phyloP scores from a whole-genome alignment of 2,329 filamentous ascomycete species.

The Talaromyces amestolkiae region DNA sequence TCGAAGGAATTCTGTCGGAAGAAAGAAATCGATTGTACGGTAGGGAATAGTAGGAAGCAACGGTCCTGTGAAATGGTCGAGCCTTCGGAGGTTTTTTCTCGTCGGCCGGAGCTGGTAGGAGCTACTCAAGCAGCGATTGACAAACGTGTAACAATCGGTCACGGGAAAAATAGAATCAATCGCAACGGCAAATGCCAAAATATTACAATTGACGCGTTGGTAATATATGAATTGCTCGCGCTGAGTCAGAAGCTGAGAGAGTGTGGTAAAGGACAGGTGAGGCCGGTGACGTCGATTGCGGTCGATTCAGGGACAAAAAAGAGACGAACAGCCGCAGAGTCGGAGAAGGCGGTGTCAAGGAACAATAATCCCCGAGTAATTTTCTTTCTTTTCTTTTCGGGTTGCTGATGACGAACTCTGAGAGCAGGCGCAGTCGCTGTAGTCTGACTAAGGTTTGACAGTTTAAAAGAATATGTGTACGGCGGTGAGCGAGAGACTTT shows the following conservation, averaged over 20 bases:
- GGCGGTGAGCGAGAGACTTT: constrained; percentile 15
- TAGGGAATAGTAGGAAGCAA: not conserved
- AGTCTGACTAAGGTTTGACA: constrained; percentile 1
- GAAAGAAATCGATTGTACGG: not conserved
- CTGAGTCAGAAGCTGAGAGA: not conserved
- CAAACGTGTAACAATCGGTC: not conserved
- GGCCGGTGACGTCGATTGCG: constrained; percentile 12
- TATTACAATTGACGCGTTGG: not conserved
- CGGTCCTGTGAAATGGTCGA: not conserved
- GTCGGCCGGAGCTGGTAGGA: constrained; percentile 1
- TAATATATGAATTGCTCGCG: not conserved
- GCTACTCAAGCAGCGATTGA: constrained; percentile 9
- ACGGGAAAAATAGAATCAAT: not conserved
- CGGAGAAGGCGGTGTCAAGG: not conserved
- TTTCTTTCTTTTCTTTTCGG: not conserved
- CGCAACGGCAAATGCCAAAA: not conserved
- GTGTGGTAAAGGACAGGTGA: not conserved
- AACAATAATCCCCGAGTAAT: not conserved
- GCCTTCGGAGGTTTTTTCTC: not conserved
- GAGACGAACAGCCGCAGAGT: not conserved
- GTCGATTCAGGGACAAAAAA: constrained; percentile 6
- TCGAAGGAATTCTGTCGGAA: not conserved
- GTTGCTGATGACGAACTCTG: not conserved
- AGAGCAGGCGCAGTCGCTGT: constrained; percentile 5
- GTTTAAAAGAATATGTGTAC: not conserved